Percentiles rank a stretch among this genome's conserved stretches.
Evolutionary conservation across 331 rosid species (phyloP).

Genomic region (Pyracantha coccinea): DNA sequence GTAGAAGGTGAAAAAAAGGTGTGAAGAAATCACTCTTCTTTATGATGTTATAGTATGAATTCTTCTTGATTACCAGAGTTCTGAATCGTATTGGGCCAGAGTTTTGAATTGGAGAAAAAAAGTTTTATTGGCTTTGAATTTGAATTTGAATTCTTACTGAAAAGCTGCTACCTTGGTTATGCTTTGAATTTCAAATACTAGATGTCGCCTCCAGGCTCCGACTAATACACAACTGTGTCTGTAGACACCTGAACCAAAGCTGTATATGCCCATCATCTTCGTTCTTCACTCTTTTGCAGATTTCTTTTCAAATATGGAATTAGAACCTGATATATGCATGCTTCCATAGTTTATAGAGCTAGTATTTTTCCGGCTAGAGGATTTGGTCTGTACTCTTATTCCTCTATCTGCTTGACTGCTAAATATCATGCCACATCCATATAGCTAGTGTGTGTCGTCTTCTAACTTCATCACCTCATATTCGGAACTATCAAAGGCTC

Average conservation of each 20-base stretch:
- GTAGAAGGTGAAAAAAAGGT: too few relatives aligned
- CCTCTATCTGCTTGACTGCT: background rate
- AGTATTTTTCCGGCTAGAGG: background rate
- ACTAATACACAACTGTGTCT: background rate
- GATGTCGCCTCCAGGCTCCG: background rate
- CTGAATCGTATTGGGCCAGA: background rate
- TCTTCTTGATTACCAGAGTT: background rate
- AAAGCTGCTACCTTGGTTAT: background rate
- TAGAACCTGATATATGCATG: background rate
- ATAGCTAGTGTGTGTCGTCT: background rate
- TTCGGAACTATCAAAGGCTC: background rate
- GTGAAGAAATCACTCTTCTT: background rate
- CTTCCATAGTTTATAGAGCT: background rate
- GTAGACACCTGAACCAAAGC: background rate
- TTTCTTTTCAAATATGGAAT: background rate
- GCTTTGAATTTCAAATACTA: too few relatives aligned
- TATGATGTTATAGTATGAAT: background rate
- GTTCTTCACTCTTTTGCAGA: background rate
- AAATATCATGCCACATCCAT: background rate
- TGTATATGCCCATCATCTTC: background rate
- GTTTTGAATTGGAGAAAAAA: background rate
- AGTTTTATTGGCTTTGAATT: background rate
- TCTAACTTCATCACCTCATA: background rate
- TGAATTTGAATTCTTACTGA: background rate
- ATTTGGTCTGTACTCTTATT: background rate